phyloP scores from a whole-genome alignment of 176 grass and related monocot genomes.

The Bolboschoenus planiculmis region DNA sequence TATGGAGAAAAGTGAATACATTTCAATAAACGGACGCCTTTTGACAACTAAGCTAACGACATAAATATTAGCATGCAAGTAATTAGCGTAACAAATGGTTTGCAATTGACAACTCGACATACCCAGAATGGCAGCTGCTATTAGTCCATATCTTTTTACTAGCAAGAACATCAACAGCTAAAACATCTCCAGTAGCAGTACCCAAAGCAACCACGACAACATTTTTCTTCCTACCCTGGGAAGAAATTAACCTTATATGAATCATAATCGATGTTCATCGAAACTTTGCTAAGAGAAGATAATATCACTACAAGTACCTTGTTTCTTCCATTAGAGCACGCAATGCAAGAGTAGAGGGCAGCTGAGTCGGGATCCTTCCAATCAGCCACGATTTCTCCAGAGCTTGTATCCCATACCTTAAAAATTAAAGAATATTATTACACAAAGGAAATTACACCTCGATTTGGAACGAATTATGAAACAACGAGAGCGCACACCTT shows the following conservation, averaged over 20 bases:
- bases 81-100: not conserved
- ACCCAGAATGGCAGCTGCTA: slow-evolving; percentile 34
- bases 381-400: slow-evolving; percentile 8
- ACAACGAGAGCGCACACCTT: not conserved
- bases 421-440: not conserved
- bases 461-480: not conserved
- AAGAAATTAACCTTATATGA: slow-evolving; percentile 5
- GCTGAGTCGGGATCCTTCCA: slow-evolving; percentile 3
- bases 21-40: not conserved
- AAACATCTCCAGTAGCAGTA: slow-evolving; percentile 34
- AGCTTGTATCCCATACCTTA: slow-evolving; percentile 20
- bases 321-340: slow-evolving; percentile 35
- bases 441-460: not conserved
- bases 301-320: slow-evolving; percentile 27
- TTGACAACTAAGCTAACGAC: not conserved
- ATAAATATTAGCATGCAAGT: not conserved
- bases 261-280: slow-evolving; percentile 19
- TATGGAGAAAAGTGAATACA: not conserved
- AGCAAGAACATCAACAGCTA: slow-evolving; percentile 32
- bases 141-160: slow-evolving; percentile 27
- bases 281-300: not conserved
- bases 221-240: slow-evolving; percentile 29
- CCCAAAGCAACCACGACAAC: slow-evolving; percentile 37
- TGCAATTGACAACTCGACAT: slow-evolving; percentile 4
- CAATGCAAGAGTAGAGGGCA: slow-evolving; percentile 32